phyloP scores from a whole-genome alignment of 2,329 filamentous ascomycete genomes.

The Fusarium longipes region DNA sequence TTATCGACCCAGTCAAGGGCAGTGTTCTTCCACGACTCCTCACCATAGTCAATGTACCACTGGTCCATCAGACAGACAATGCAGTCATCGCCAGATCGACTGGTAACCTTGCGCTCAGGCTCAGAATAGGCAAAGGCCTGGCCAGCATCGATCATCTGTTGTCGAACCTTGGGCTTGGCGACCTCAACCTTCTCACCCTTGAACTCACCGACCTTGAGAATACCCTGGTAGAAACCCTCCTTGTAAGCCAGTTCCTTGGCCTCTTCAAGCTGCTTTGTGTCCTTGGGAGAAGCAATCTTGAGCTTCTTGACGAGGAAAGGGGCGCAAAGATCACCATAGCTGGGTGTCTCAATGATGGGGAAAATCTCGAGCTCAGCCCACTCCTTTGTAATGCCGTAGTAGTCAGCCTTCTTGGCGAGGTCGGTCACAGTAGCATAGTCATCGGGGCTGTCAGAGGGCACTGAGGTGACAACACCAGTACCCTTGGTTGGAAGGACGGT shows the following conservation, averaged over 20 bases:
- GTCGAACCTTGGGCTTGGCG: conserved; percentile 86
- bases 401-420: conserved; percentile 93
- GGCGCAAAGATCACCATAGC: conserved; percentile 86
- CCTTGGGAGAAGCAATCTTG: conserved; percentile 97
- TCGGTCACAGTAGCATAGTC: conserved; percentile 92
- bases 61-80: conserved; percentile 94
- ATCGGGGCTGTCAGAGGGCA: conserved; percentile 93
- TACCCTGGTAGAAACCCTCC: conserved; percentile 96
- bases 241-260: conserved; percentile 98
- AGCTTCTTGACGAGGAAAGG: conserved; percentile 87
- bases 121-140: conserved; percentile 93
- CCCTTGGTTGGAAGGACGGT: conserved; percentile 92
- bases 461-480: conserved; percentile 94
- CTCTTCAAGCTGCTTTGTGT: conserved; percentile 86
- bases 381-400: conserved; percentile 95
- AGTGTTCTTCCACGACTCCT: conserved; percentile 83
- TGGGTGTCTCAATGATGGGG: conserved; percentile 89
- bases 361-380: conserved; percentile 93
- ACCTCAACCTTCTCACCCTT: conserved; percentile 87
- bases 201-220: conserved; percentile 87
- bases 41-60: conserved; percentile 98
- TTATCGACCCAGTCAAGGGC: conserved; percentile 78
- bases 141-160: conserved; percentile 78
- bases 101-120: conserved; percentile 89
- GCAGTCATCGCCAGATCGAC: conserved; percentile 90